These are phyloP conservation scores for Mangifera indica DNA, from an alignment of 345 rosid species.

Conservation along the genomic window DNA sequence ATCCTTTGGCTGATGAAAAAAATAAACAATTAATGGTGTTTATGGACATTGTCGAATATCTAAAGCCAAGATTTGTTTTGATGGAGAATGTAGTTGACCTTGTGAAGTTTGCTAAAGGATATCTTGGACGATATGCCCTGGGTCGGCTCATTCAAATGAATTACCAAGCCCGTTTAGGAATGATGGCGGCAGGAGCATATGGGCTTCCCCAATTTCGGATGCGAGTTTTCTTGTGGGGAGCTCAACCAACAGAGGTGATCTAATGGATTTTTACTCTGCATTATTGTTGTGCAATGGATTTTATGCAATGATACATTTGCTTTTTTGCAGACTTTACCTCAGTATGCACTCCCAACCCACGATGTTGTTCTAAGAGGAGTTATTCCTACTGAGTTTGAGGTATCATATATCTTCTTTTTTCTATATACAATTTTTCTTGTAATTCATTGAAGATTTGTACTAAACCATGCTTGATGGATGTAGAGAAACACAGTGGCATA, in stretches of 20 bases:
- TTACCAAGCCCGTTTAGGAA: constrained; percentile 69
- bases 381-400: constrained; percentile 64
- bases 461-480: constrained; percentile 10
- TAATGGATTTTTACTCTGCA: not conserved
- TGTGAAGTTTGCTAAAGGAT: constrained; percentile 53
- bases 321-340: constrained; percentile 58
- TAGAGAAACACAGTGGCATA: constrained; percentile 46
- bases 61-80: constrained; percentile 64
- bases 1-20: constrained; percentile 59
- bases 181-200: constrained; percentile 89
- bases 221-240: constrained; percentile 87
- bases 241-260: constrained; percentile 46
- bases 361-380: constrained; percentile 58
- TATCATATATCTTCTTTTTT: constrained; percentile 17
- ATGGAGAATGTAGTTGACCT: constrained; percentile 89
- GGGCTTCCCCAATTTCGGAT: constrained; percentile 83
- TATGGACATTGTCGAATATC: constrained; percentile 63
- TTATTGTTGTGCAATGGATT: not conserved
- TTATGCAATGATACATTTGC: constrained; percentile 1
- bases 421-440: not conserved
- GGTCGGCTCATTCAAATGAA: constrained; percentile 62
- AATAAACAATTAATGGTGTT: constrained; percentile 60
- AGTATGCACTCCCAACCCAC: constrained; percentile 77
- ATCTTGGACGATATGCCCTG: constrained; percentile 65
- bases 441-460: not conserved